Evolutionary conservation across 2,329 filamentous ascomycete genomes (phyloP).

Genomic region (Botrytis deweyae): DNA sequence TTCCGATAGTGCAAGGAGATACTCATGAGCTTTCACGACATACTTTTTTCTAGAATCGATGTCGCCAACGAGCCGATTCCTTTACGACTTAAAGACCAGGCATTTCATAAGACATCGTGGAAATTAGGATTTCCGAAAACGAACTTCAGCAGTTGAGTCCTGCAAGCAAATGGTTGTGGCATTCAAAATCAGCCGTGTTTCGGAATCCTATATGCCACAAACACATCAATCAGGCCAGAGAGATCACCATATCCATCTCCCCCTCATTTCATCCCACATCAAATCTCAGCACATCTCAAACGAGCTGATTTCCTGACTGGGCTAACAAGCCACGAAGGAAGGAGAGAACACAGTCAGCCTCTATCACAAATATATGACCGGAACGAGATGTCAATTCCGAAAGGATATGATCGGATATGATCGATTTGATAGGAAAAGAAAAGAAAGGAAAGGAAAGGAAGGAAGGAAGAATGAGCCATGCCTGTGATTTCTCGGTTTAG

Average conservation of each 20-base stretch:
- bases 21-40: neutral
- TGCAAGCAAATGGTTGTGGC: slow-evolving; percentile 4
- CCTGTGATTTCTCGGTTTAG: neutral
- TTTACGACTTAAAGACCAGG: neutral
- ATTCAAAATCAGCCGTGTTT: neutral
- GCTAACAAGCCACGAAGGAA: neutral
- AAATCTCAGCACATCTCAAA: neutral
- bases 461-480: neutral
- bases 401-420: neutral
- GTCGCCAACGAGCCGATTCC: neutral
- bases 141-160: neutral
- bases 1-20: neutral
- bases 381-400: neutral
- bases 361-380: neutral
- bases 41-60: neutral
- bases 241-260: neutral
- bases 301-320: neutral
- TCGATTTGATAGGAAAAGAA: neutral
- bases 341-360: neutral
- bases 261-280: neutral
- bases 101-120: slow-evolving; percentile 1
- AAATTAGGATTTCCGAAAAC: neutral
- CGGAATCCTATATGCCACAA: neutral
- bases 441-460: neutral
- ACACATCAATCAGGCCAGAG: neutral